Evolutionary conservation across 768 basidiomycete species (phyloP).

Genomic region (Hygrocybe coccinea): DNA sequence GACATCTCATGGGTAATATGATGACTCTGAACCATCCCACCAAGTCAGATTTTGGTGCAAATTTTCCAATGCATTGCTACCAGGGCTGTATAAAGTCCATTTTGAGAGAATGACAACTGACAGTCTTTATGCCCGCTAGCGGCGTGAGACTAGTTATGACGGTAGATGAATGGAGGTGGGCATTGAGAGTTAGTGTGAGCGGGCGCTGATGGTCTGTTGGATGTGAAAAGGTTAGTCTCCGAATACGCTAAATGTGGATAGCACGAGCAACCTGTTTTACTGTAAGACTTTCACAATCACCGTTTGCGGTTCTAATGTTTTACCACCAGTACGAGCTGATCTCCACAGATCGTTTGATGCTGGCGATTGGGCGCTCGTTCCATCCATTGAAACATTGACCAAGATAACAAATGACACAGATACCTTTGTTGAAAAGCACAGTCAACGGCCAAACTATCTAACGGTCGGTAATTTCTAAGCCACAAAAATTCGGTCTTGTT

Average conservation of each 20-base stretch:
- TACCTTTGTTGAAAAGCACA: not conserved
- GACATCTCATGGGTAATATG: too few relatives aligned
- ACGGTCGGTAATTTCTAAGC: not conserved
- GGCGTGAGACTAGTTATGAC: too few relatives aligned
- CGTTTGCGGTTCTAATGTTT: not conserved
- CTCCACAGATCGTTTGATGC: not conserved
- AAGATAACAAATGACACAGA: not conserved
- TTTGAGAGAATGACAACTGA: too few relatives aligned
- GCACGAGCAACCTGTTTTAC: not conserved
- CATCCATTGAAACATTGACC: not conserved
- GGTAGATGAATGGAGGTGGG: too few relatives aligned
- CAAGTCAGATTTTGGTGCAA: too few relatives aligned
- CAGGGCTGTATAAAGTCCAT: too few relatives aligned
- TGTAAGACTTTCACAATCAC: not conserved
- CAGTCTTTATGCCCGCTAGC: too few relatives aligned
- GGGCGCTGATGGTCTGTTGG: too few relatives aligned
- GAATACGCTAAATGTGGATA: not conserved
- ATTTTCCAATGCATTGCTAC: too few relatives aligned
- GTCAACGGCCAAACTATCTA: not conserved
- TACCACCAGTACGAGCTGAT: not conserved
- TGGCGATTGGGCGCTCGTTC: not conserved
- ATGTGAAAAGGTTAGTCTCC: too few relatives aligned
- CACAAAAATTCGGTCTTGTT: not conserved
- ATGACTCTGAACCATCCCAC: too few relatives aligned
- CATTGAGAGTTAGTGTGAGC: too few relatives aligned